Percentiles rank a stretch among this genome's conserved stretches.
These are phyloP conservation scores for Phytophthora chlamydospora DNA, from an alignment of 352 stramenopile genomes.

Conservation along the genomic window DNA sequence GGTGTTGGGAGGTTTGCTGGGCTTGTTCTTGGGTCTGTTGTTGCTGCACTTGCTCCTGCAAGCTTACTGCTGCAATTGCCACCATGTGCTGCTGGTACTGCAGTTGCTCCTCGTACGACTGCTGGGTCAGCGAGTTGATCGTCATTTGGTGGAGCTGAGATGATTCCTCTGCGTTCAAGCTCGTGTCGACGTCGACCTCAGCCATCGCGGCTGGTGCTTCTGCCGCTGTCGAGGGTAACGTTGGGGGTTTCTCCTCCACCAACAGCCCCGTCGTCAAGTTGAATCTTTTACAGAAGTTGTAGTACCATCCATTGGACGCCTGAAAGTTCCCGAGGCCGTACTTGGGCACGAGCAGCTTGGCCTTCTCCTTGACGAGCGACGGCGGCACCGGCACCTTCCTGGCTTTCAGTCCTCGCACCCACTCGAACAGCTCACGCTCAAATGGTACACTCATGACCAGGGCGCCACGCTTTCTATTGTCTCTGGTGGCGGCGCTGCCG, in stretches of 20 bases:
- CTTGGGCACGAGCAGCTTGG: conserved; percentile 53
- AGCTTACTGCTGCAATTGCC: conserved; percentile 6
- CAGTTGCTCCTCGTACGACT: conserved; percentile 34
- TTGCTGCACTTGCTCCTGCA: conserved; percentile 18
- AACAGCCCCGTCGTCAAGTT: conserved; percentile 39
- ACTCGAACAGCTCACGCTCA: conserved; percentile 52
- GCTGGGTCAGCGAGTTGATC: conserved; percentile 14
- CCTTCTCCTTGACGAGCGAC: conserved; percentile 60
- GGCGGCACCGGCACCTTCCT: conserved; percentile 51
- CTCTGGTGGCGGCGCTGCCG: conserved; percentile 42
- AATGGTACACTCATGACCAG: conserved; percentile 46
- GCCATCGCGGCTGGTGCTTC: neutral
- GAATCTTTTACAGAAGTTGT: conserved; percentile 56
- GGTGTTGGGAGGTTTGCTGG: neutral
- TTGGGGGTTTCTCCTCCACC: conserved; percentile 32
- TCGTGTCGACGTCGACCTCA: conserved; percentile 9
- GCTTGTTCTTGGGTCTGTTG: neutral
- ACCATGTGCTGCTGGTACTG: conserved; percentile 39
- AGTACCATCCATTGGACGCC: conserved; percentile 62
- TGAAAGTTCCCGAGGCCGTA: conserved; percentile 48
- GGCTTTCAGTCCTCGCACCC: conserved; percentile 49
- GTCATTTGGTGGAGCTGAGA: conserved; percentile 31
- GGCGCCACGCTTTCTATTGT: conserved; percentile 45
- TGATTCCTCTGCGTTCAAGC: conserved; percentile 11
- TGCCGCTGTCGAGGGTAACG: neutral